Conservation (phyloP, 441 rosid species). For the Aquilaria agallochum region DNA sequence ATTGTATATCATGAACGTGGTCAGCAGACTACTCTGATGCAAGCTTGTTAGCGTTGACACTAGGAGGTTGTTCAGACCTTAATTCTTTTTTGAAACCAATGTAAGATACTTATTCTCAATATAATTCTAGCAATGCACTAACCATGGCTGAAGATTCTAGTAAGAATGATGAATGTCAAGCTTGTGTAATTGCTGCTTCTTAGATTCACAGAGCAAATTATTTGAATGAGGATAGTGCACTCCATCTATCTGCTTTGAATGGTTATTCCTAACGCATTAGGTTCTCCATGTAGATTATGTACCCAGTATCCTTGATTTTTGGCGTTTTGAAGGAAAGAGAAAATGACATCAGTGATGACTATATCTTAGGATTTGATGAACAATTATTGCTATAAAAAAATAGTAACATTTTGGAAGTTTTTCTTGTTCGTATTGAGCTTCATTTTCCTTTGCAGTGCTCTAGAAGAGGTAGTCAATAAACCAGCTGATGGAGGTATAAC, state of each 20-base stretch:
- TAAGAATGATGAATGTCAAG: constrained; percentile 13
- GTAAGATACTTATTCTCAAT: constrained; percentile 36
- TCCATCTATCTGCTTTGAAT: constrained; percentile 87
- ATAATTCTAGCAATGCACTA: neutral
- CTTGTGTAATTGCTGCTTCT: constrained; percentile 14
- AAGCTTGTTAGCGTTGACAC: constrained; percentile 98
- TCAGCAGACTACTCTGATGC: constrained; percentile 92
- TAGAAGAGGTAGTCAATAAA: constrained; percentile 59
- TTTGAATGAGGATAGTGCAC: constrained; percentile 91
- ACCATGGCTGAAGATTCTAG: neutral
- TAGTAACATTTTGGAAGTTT: constrained; percentile 1
- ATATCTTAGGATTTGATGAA: constrained; percentile 51
- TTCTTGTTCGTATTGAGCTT: constrained; percentile 13
- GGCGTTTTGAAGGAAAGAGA: constrained; percentile 44
- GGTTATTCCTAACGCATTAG: constrained; percentile 86
- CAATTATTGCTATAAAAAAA: constrained; percentile 28
- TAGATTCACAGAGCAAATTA: constrained; percentile 91
- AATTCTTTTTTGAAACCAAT: constrained; percentile 80
- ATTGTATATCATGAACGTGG: neutral
- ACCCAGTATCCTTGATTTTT: constrained; percentile 59
- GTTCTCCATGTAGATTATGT: constrained; percentile 80
- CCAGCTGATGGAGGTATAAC: constrained; percentile 94
- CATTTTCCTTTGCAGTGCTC: constrained; percentile 39
- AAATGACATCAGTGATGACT: constrained; percentile 17
- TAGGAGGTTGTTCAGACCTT: constrained; percentile 93